These are phyloP conservation scores for Fusarium sp. DNA, from an alignment of 2,329 filamentous ascomycete genomes.

Conservation along the genomic window DNA sequence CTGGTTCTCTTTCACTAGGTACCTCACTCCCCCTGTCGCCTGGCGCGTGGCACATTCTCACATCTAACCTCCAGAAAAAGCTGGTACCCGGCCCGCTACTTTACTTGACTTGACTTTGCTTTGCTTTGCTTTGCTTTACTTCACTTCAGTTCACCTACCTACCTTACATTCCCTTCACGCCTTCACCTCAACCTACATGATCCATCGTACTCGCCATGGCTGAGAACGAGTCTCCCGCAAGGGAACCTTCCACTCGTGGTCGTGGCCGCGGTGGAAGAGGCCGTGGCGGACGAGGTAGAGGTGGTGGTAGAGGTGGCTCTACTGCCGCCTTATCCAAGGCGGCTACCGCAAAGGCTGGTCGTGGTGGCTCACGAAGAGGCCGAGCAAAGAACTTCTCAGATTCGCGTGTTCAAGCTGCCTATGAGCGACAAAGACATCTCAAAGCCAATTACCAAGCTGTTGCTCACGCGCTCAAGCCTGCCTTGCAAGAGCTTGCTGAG, in stretches of 20 bases:
- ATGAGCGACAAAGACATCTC: constrained; percentile 76
- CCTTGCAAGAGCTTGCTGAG: constrained; percentile 76
- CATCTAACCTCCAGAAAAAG: constrained; percentile 42
- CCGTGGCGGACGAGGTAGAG: constrained; percentile 51
- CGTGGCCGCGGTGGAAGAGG: constrained; percentile 54
- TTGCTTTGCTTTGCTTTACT: background rate
- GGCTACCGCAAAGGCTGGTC: constrained; percentile 55
- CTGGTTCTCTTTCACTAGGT: constrained; percentile 30
- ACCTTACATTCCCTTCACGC: constrained; percentile 20
- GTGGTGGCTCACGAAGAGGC: constrained; percentile 61
- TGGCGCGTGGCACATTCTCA: constrained; percentile 46
- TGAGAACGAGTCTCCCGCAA: constrained; percentile 57
- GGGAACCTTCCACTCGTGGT: constrained; percentile 56
- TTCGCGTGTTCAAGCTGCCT: constrained; percentile 68
- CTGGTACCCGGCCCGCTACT: constrained; percentile 41
- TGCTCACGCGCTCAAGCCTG: constrained; percentile 73
- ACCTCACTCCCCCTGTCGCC: constrained; percentile 37
- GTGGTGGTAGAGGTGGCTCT: constrained; percentile 52
- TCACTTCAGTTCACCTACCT: constrained; percentile 16
- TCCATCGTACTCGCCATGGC: constrained; percentile 54
- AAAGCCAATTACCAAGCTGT: constrained; percentile 76
- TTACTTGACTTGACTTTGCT: constrained; percentile 26
- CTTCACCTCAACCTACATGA: constrained; percentile 51
- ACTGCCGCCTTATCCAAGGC: constrained; percentile 54
- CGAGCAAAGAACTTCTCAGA: constrained; percentile 71